Conservation (phyloP, 2,329 filamentous ascomycete species). For the Elsinoe perseae region DNA sequence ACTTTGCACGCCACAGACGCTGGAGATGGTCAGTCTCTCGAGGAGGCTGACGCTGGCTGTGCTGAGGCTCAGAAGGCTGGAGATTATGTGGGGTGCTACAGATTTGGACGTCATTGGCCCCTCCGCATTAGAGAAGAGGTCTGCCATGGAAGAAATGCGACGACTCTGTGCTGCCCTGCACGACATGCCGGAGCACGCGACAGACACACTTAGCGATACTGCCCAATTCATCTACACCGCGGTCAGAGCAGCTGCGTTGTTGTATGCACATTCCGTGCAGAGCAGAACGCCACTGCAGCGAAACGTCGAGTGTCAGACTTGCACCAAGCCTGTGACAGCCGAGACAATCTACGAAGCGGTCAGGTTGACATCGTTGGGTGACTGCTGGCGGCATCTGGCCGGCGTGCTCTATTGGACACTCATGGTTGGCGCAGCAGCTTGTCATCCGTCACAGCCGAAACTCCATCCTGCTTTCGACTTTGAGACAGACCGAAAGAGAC, state of each 20-base stretch:
- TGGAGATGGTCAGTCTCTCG: not conserved
- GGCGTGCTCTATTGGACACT: not conserved
- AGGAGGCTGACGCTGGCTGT: not conserved
- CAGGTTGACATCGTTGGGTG: not conserved
- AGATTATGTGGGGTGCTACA: not conserved
- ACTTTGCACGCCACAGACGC: not conserved
- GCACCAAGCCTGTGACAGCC: not conserved
- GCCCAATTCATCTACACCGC: not conserved
- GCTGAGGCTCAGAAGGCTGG: not conserved
- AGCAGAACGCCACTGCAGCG: not conserved
- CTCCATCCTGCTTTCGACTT: not conserved
- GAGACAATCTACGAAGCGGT: constrained; percentile 1
- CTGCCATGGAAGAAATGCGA: not conserved
- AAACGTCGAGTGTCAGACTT: not conserved
- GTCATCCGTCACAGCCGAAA: not conserved
- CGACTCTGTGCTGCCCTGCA: not conserved
- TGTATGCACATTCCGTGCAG: not conserved
- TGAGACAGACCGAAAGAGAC: not conserved
- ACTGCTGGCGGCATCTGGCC: not conserved
- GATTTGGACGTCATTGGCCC: not conserved
- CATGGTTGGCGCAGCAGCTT: not conserved
- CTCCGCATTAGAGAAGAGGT: not conserved
- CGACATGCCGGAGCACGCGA: not conserved
- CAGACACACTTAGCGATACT: not conserved
- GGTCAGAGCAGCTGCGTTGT: not conserved